Conservation (phyloP, 441 rosid genomes). For the Melastoma candidum region DNA sequence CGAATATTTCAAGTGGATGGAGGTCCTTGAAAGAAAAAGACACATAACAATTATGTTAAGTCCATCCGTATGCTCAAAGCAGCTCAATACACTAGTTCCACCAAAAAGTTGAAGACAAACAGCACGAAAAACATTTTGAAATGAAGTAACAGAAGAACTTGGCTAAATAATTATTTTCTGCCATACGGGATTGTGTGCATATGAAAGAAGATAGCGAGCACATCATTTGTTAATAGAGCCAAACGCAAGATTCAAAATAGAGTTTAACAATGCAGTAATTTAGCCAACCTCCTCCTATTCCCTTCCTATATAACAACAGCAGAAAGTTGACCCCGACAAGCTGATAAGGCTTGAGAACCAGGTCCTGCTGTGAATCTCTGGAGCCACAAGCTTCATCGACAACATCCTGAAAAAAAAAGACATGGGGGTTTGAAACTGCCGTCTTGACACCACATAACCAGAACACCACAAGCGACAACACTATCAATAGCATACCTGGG, state of each 20-base stretch:
- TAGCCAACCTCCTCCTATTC: slow-evolving; percentile 73
- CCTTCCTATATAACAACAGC: slow-evolving; percentile 67
- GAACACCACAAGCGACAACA: slow-evolving; percentile 4
- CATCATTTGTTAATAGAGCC: background rate
- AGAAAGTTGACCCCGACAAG: slow-evolving; percentile 96
- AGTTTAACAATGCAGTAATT: slow-evolving; percentile 3
- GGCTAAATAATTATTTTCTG: no score
- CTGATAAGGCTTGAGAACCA: slow-evolving; percentile 87
- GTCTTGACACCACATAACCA: background rate
- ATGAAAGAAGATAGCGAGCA: background rate
- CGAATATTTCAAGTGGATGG: slow-evolving; percentile 3
- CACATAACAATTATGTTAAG: background rate
- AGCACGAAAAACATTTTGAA: no score
- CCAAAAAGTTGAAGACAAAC: no score
- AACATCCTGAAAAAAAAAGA: slow-evolving; percentile 45
- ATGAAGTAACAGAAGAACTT: no score
- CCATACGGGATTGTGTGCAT: no score
- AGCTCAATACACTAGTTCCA: no score
- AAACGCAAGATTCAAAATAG: background rate
- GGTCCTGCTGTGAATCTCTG: slow-evolving; percentile 71
- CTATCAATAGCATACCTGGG: slow-evolving; percentile 34
- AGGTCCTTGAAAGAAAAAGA: slow-evolving; percentile 3
- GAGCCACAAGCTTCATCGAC: slow-evolving; percentile 67
- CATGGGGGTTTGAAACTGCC: slow-evolving; percentile 3
- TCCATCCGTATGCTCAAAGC: no score